phyloP scores from a whole-genome alignment of 805 yeast species.

The Pichia pseudocactophila region DNA sequence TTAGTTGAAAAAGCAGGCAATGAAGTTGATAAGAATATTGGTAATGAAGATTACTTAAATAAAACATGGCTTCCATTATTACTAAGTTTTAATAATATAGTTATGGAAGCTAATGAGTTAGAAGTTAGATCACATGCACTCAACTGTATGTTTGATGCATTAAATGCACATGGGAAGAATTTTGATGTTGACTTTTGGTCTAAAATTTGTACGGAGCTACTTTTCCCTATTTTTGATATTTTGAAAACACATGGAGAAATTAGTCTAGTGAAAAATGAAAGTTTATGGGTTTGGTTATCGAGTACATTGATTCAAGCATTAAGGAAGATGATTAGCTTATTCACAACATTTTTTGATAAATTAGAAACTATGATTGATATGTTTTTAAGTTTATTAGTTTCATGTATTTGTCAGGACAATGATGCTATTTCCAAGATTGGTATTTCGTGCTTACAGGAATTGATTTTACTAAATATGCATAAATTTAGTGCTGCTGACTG shows the following conservation, averaged over 20 bases:
- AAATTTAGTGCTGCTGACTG: conserved; percentile 65
- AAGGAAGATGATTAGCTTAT: conserved; percentile 75
- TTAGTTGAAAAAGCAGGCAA: conserved; percentile 53
- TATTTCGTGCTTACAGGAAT: conserved; percentile 72
- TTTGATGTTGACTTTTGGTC: conserved; percentile 80
- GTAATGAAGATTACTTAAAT: conserved; percentile 32
- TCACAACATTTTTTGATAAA: conserved; percentile 72
- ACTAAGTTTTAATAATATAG: conserved; percentile 75
- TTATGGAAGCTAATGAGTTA: conserved; percentile 87
- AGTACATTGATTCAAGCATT: conserved; percentile 94
- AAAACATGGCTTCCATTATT: conserved; percentile 84
- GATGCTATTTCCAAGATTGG: conserved; percentile 96
- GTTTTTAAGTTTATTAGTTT: conserved; percentile 64
- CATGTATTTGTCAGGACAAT: conserved; percentile 93
- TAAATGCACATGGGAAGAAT: conserved; percentile 69
- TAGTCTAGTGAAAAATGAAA: conserved; percentile 61
- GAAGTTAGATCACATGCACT: conserved; percentile 90
- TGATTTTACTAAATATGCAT: conserved; percentile 64
- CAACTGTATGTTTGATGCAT: conserved; percentile 69
- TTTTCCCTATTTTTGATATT: conserved; percentile 86
- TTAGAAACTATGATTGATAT: conserved; percentile 70
- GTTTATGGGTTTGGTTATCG: conserved; percentile 89
- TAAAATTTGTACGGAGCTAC: conserved; percentile 59
- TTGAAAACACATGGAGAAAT: conserved; percentile 69
- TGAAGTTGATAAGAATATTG: conserved; percentile 21